Conservation (phyloP, 805 yeast genomes). For the Alloascoidea africana region DNA sequence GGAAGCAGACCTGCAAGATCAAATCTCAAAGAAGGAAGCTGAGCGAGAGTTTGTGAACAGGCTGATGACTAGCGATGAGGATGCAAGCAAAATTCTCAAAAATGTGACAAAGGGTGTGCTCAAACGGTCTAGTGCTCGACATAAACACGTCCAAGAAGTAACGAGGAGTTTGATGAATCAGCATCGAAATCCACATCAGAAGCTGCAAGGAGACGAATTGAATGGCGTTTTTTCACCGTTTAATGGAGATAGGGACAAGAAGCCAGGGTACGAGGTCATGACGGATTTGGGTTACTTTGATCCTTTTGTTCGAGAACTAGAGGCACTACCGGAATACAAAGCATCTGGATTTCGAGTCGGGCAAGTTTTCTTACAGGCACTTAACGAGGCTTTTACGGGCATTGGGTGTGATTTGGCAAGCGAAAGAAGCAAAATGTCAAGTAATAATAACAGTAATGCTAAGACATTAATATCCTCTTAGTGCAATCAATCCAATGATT, state of each 20-base stretch:
- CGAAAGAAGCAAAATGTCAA: constrained; percentile 22
- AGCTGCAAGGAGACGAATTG: constrained; percentile 10
- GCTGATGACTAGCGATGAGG: constrained; percentile 20
- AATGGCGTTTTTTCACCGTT: constrained; percentile 64
- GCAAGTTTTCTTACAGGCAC: constrained; percentile 54
- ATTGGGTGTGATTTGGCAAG: constrained; percentile 64
- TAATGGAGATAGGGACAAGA: constrained; percentile 55
- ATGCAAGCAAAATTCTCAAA: constrained; percentile 27
- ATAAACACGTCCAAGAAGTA: constrained; percentile 32
- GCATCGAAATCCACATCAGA: not conserved
- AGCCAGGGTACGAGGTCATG: constrained; percentile 27
- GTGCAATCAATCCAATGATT: not conserved
- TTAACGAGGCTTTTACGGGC: constrained; percentile 85
- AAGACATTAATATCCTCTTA: constrained; percentile 2
- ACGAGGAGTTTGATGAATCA: too few relatives aligned
- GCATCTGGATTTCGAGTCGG: constrained; percentile 80
- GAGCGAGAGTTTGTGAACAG: constrained; percentile 33
- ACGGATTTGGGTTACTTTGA: constrained; percentile 29
- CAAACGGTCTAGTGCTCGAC: constrained; percentile 42
- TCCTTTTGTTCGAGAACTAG: constrained; percentile 32
- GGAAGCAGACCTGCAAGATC: constrained; percentile 43
- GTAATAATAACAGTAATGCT: too few relatives aligned
- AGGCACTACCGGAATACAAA: constrained; percentile 26
- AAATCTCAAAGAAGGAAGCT: constrained; percentile 17
- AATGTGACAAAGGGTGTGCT: constrained; percentile 31